Evolutionary conservation across 371 early-diverging fungal species (phyloP), one percentile per base, ranked within the genome.

Genomic region (Zychaea mexicana): DNA sequence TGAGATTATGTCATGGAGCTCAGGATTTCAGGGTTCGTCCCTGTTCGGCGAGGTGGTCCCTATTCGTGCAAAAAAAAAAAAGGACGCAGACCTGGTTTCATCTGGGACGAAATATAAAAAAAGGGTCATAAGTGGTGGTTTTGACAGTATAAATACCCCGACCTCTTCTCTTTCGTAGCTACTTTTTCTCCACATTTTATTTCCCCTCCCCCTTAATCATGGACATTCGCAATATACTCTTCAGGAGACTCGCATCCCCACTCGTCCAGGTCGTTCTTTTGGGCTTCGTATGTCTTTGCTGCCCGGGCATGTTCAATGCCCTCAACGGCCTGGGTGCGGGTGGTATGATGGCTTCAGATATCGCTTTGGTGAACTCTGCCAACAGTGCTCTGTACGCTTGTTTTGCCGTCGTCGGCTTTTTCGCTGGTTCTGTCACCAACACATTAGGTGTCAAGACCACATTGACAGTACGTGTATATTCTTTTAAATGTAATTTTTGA

Each of bases 261-360:
- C 60, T 89, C 64, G 73, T 82, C 30, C 93, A 92, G 66, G 80
- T 92, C 32, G 61, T 89, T n/a, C 72, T 92, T 12, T 73, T 92
- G 8, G 90, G 91, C 9, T 69, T 93, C 24, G 89, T 93, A 57
- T 90, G 91, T 70, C 85, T 92, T 61, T 85, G 88, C 54, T 90
- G 90, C 52, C 90, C 90, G 12, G 90, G 89, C 58, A 88, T 89
- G 88, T 90, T 84, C 65, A 90, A 90, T 61, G 89, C 76, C 7
- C 63, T 75, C 1, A 63, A 65, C 0, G 78, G 78, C 0, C 52
- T 78, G 0, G 87, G 87, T 38, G 78, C 85, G 46, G 86, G 83
- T 64, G 88, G 88, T 57, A 80, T 81, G 6, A 67, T 70, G 65
- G 53, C 74, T 36, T 69, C 77, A 4, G 86, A 92, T 75, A 81